These are phyloP conservation scores for Sugiyamaella valdiviana DNA, from an alignment of 805 yeast species.

Conservation along the genomic window DNA sequence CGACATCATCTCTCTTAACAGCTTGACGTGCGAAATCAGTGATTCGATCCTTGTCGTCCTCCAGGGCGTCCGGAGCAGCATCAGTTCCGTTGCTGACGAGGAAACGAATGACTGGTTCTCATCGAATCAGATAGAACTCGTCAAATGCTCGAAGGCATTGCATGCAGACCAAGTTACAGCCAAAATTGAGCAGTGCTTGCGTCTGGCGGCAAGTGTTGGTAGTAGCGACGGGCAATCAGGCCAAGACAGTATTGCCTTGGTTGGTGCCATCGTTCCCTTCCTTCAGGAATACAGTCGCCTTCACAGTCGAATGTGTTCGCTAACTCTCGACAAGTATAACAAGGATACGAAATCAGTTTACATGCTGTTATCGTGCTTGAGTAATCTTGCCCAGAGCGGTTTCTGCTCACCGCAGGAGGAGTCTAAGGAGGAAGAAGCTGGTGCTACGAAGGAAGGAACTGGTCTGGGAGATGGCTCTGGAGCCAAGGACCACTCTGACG, in stretches of 20 bases:
- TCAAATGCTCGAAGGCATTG: conserved; percentile 39
- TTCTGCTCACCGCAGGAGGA: conserved; percentile 85
- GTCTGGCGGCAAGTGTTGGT: conserved; percentile 33
- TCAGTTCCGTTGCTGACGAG: conserved; percentile 37
- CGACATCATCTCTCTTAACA: neutral
- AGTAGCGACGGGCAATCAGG: conserved; percentile 28
- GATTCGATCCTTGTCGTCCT: conserved; percentile 58
- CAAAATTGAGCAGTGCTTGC: conserved; percentile 35
- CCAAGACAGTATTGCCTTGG: conserved; percentile 40
- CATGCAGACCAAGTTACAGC: conserved; percentile 35
- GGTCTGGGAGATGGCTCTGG: conserved; percentile 93
- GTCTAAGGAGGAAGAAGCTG: conserved; percentile 53
- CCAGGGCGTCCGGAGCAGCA: conserved; percentile 41
- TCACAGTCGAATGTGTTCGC: conserved; percentile 38
- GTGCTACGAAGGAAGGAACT: conserved; percentile 74
- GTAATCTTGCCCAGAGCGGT: conserved; percentile 66
- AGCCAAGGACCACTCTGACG: conserved; percentile 71
- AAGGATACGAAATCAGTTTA: conserved; percentile 57
- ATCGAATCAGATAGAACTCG: conserved; percentile 41
- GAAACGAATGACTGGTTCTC: conserved; percentile 69
- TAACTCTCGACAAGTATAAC: conserved; percentile 44
- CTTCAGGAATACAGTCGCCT: conserved; percentile 53
- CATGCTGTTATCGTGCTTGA: conserved; percentile 49
- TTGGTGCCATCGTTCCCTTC: conserved; percentile 56
- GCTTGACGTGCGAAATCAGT: conserved; percentile 31